Evolutionary conservation across 345 rosid genomes (phyloP).

Genomic region (Jatropha curcas): DNA sequence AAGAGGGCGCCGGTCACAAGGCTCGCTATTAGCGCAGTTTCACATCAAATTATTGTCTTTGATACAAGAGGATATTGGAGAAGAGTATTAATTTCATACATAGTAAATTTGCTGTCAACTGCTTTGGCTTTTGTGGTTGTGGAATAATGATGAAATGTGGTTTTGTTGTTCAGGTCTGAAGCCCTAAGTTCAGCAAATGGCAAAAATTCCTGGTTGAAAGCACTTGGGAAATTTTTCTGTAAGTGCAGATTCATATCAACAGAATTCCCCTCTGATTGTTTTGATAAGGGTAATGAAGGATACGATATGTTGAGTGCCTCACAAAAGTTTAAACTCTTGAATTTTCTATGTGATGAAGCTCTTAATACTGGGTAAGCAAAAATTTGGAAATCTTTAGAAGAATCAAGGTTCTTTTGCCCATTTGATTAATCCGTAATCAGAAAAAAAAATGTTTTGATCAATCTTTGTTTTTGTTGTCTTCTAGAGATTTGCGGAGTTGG

Average conservation of each 20-base stretch:
- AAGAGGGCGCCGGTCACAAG: constrained; percentile 48
- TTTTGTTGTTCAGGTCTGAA: constrained; percentile 45
- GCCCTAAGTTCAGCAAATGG: constrained; percentile 42
- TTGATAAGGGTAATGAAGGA: constrained; percentile 37
- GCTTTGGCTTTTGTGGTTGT: constrained; percentile 7
- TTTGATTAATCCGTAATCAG: not conserved
- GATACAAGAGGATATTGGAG: constrained; percentile 50
- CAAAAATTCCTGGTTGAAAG: constrained; percentile 56
- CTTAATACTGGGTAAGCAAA: constrained; percentile 59
- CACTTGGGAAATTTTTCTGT: constrained; percentile 44
- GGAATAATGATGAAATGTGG: constrained; percentile 10
- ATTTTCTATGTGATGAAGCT: constrained; percentile 66
- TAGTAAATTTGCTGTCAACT: not conserved
- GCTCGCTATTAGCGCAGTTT: constrained; percentile 51
- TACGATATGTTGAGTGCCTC: constrained; percentile 44
- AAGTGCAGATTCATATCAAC: constrained; percentile 36
- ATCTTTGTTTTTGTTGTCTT: constrained; percentile 1
- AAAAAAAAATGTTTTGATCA: not conserved
- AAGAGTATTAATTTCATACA: constrained; percentile 43
- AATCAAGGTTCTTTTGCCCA: not conserved
- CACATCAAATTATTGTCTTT: constrained; percentile 57
- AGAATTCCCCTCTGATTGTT: constrained; percentile 40
- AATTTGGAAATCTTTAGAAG: not conserved
- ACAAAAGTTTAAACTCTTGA: constrained; percentile 54
- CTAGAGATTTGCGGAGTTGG: constrained; percentile 55